These are phyloP conservation scores for Hortaea sp. DNA, from an alignment of 2,329 filamentous ascomycete genomes.

Conservation along the genomic window DNA sequence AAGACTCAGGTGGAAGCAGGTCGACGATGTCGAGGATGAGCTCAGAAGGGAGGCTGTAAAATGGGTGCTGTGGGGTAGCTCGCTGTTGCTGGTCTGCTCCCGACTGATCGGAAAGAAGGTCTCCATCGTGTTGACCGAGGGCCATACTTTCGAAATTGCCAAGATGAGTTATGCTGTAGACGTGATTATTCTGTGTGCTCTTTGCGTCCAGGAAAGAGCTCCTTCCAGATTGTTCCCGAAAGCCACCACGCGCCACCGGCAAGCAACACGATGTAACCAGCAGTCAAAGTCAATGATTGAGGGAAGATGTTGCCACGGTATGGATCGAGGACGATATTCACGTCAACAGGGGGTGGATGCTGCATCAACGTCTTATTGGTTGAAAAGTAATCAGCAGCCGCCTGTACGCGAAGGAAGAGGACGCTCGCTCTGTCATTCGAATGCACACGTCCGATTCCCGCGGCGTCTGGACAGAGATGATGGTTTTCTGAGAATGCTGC, in stretches of 20 bases:
- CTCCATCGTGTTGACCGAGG: no score
- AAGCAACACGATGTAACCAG: slow-evolving; percentile 56
- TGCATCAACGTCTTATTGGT: slow-evolving; percentile 65
- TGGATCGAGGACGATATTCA: slow-evolving; percentile 78
- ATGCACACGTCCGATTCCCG: not conserved
- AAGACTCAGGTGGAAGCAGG: slow-evolving; percentile 29
- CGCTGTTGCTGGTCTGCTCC: not conserved
- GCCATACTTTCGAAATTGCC: no score
- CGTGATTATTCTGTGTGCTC: slow-evolving; percentile 12
- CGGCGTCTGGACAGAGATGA: not conserved
- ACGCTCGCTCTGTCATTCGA: slow-evolving; percentile 10
- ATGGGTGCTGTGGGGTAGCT: slow-evolving; percentile 18
- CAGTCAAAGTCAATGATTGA: slow-evolving; percentile 62
- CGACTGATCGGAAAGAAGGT: no score
- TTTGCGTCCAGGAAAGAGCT: slow-evolving; percentile 9
- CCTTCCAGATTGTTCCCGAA: slow-evolving; percentile 35
- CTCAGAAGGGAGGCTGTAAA: slow-evolving; percentile 36
- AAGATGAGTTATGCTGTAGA: not conserved
- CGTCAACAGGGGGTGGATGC: slow-evolving; percentile 59
- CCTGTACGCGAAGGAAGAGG: slow-evolving; percentile 62
- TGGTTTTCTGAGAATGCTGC: slow-evolving; percentile 16
- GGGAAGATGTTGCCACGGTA: slow-evolving; percentile 74
- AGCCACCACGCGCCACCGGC: slow-evolving; percentile 44
- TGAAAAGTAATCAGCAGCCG: slow-evolving; percentile 79
- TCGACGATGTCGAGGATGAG: slow-evolving; percentile 37